These are phyloP conservation scores for Fusarium armeniacum DNA, from an alignment of 2,329 filamentous ascomycete species.

Conservation along the genomic window DNA sequence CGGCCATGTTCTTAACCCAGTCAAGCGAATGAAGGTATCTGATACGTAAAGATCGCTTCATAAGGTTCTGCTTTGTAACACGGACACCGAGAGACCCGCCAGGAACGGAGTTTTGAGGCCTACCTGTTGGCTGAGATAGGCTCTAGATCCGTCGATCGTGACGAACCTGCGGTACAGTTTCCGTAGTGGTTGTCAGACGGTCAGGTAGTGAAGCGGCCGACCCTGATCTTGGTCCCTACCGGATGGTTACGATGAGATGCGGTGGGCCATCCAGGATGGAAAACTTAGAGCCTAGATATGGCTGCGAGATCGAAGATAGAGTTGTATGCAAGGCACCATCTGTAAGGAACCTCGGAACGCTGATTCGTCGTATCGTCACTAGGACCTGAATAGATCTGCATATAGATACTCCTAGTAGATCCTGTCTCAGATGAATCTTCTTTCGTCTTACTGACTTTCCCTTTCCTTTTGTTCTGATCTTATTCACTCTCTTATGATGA, in stretches of 20 bases:
- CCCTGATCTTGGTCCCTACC: background rate
- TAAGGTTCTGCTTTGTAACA: conserved; percentile 20
- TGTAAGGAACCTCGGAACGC: conserved; percentile 33
- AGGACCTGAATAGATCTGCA: conserved; percentile 12
- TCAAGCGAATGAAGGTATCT: background rate
- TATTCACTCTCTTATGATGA: conserved; percentile 33
- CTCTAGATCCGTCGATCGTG: conserved; percentile 17
- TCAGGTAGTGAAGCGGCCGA: conserved; percentile 24
- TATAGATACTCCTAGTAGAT: conserved; percentile 43
- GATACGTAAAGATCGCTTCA: conserved; percentile 4
- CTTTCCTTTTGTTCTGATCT: conserved; percentile 2
- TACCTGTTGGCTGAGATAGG: background rate
- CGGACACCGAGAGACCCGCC: background rate
- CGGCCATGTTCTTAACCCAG: background rate
- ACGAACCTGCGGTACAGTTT: background rate
- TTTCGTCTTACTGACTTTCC: conserved; percentile 19
- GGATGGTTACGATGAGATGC: conserved; percentile 6
- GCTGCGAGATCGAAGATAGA: conserved; percentile 25
- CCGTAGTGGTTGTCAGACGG: too few relatives aligned
- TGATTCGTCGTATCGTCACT: conserved; percentile 23
- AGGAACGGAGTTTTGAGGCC: conserved; percentile 15
- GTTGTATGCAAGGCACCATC: conserved; percentile 36
- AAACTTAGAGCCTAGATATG: conserved; percentile 19
- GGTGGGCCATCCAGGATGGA: conserved; percentile 7
- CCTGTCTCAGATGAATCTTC: conserved; percentile 35